Evolutionary conservation across 2,329 filamentous ascomycete genomes (phyloP), one percentile per base, ranked within the genome.

Genomic region (Metarhizium robertsii): DNA sequence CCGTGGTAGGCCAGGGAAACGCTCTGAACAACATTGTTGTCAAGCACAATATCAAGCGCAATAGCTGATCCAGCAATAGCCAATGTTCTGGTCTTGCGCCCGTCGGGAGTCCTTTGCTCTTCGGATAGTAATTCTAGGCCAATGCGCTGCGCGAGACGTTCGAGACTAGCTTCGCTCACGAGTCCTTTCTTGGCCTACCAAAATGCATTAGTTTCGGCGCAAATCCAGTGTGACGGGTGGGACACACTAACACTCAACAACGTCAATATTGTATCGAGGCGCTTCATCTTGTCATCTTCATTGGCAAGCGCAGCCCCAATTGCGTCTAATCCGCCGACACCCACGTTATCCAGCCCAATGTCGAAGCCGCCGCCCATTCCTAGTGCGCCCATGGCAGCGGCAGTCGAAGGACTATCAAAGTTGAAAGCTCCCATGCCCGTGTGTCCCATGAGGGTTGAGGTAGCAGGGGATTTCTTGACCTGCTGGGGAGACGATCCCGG

Each of bases 91-190:
- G 74, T 73, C 61, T 78, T 79, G 45, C 73, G 74, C 18, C 75
- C 74, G 32, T 73, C 72, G 18, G 72, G 71, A 34, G 74, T 74
- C 47, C 70, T 74, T 49, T 75, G 65, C 32, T 77, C 75, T 61
- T 87, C 83, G 73, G 81, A 84, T 13, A 86, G 69, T 55, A 76
- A 78, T 58, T 86, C 84, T 43, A 88, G 73, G n/a, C 86, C 87
- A 54, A 86, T 77, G 54, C 82, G 77, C 62, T 81, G 80, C 8
- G 84, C 86, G 34, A 92, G 72, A 54, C 87, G 78, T 67, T 88
- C 84, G n/a, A 94, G 75, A 2, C 87, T 87, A 34, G 87, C 83
- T 64, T 89, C 86, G 61, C 87, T 89, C 42, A 92, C 83, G 45
- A 84, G 73, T 4, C 86, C 86, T 59, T 81, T 81, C 61, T 69